Base-by-base conservation (phyloP, 768 basidiomycete genomes). In the Lactifluus hygrophoroides region DNA sequence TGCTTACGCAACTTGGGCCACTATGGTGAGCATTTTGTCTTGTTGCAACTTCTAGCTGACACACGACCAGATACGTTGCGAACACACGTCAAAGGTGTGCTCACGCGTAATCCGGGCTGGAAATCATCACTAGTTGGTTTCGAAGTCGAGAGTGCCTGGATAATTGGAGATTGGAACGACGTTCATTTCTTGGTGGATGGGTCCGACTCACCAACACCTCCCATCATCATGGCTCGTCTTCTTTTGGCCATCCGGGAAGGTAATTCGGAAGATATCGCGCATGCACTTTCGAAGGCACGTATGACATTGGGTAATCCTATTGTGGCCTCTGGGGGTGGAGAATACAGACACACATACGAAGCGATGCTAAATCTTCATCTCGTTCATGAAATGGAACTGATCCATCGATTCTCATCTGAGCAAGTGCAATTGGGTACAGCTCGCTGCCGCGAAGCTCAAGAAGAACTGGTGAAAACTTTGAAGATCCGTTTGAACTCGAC, bases 1-100 rank as follows among this genome's bases (percentile, higher is more conserved):
- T 98, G 95, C 68, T 77, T 98, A 55, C 79, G 92, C 21, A 96
- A 97, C 68, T 77, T 99, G 10, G 96, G 96, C 9, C 96, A 99
- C 70, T 97, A 97, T 70, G 96, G 96, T 94, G 64, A 61, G 85
- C 72, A 50, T 19, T 32, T 25, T 11, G 40, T 54, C 25, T 13
- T 30, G n/a, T 27, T 7, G 38, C 53, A 8, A 6, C 32, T 42
- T 16, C 47, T 58, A 42, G 21, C 34, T 51, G 52, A 57, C 38
- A 40, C 16, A 25, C 42, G 63, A 35, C n/a, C 66, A 94, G 96
- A 99, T 66, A 95, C 95, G 0, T 72, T 98, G 58, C 82, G 92
- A 40, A 99, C 95, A 0, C 96, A 98, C 69, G 94, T 98, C 27
- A 80, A 82, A 61, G 96, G 96, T 6, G 85, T 97, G 9, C 77